phyloP scores from a whole-genome alignment of 345 rosid genomes.

The Draba incana region DNA sequence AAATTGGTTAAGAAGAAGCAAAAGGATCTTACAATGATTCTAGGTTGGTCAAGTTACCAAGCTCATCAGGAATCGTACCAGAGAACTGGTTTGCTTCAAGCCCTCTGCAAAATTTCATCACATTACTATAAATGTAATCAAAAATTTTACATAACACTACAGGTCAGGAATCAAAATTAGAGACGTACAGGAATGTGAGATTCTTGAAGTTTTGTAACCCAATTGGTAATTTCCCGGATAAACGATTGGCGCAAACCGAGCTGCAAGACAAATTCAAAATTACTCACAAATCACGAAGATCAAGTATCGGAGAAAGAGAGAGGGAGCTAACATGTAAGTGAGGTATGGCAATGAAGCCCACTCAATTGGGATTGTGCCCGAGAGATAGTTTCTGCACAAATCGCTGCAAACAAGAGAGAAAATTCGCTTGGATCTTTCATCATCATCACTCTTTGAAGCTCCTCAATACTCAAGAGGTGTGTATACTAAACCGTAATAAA shows the following conservation, averaged over 20 bases:
- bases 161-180: neutral
- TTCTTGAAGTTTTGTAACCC: constrained; percentile 48
- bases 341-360: constrained; percentile 54
- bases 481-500: too few relatives aligned
- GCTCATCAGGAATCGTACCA: constrained; percentile 53
- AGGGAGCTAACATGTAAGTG: constrained; percentile 49
- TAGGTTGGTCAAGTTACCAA: constrained; percentile 52
- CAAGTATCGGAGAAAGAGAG: neutral
- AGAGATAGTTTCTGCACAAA: constrained; percentile 47
- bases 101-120: constrained; percentile 40
- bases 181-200: constrained; percentile 49
- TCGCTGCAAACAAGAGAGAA: constrained; percentile 10
- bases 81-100: constrained; percentile 59
- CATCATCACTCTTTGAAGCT: too few relatives aligned
- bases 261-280: constrained; percentile 32
- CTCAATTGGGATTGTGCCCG: constrained; percentile 57
- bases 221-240: constrained; percentile 54
- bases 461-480: too few relatives aligned
- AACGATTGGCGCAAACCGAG: constrained; percentile 46
- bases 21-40: constrained; percentile 43
- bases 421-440: neutral
- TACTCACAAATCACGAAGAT: neutral
- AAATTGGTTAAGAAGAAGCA: too few relatives aligned
- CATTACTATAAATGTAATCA: neutral
- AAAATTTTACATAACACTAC: neutral